Evolutionary conservation across 1,284 basidiomycete genomes (phyloP).

Genomic region (Stereum hirsutum): DNA sequence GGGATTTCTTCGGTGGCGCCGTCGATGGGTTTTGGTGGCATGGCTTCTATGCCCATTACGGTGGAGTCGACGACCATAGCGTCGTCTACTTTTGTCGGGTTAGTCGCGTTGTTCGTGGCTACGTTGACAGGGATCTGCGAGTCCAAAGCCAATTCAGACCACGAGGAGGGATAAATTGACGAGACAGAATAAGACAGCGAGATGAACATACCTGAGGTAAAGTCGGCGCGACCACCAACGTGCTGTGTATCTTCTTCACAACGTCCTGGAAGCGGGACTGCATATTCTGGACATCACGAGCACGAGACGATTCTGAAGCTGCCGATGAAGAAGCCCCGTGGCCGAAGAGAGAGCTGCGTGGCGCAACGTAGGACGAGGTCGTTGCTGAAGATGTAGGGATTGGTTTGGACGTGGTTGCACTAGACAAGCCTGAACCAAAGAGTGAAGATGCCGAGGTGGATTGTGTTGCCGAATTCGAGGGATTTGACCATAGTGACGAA

Average conservation of each 20-base stretch:
- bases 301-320: not conserved
- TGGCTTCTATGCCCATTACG: too few relatives aligned
- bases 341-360: slow-evolving; percentile 33
- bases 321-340: slow-evolving; percentile 9
- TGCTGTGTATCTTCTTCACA: slow-evolving; percentile 30
- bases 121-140: slow-evolving; percentile 4
- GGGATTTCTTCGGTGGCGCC: slow-evolving; percentile 44
- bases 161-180: not conserved
- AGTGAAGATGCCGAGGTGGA: slow-evolving; percentile 15
- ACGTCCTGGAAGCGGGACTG: slow-evolving; percentile 24
- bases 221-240: slow-evolving; percentile 37
- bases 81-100: slow-evolving; percentile 14
- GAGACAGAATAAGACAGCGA: not conserved
- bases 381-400: not conserved
- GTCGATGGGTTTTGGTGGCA: too few relatives aligned
- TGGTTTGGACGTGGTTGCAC: too few relatives aligned
- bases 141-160: not conserved
- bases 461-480: not conserved
- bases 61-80: not conserved
- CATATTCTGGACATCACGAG: too few relatives aligned
- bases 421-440: too few relatives aligned
- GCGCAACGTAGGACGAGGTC: slow-evolving; percentile 16
- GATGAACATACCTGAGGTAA: slow-evolving; percentile 27
- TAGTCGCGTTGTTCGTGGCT: slow-evolving; percentile 5
- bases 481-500: not conserved